Evolutionary conservation across 805 yeast genomes (phyloP).

Genomic region (Torulaspora microellipsoides): DNA sequence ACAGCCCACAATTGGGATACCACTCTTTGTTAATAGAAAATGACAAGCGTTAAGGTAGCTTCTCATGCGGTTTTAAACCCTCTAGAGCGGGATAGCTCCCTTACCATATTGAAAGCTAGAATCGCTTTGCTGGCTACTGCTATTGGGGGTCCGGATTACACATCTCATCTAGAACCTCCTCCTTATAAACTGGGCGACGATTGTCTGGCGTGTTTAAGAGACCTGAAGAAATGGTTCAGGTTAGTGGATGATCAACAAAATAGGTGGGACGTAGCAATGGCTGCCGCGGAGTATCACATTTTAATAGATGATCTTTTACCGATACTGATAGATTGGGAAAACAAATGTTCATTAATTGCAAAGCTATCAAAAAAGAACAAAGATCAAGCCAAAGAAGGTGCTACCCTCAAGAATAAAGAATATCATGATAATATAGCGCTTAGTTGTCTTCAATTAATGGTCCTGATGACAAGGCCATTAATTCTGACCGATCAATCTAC

Average conservation of each 20-base stretch:
- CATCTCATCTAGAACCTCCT: slow-evolving; percentile 42
- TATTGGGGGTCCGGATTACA: slow-evolving; percentile 81
- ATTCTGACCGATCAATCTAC: slow-evolving; percentile 58
- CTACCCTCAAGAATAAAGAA: slow-evolving; percentile 24
- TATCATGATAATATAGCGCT: slow-evolving; percentile 58
- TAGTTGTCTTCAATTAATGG: slow-evolving; percentile 72
- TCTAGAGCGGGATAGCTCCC: slow-evolving; percentile 10
- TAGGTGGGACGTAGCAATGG: slow-evolving; percentile 78
- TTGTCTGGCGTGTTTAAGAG: slow-evolving; percentile 69
- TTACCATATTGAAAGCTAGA: slow-evolving; percentile 53
- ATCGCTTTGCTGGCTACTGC: slow-evolving; percentile 81
- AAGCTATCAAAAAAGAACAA: slow-evolving; percentile 18
- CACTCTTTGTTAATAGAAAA: too few relatives aligned
- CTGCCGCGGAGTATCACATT: slow-evolving; percentile 75
- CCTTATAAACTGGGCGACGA: slow-evolving; percentile 84
- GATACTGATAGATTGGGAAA: slow-evolving; percentile 72
- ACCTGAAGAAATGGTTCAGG: slow-evolving; percentile 82
- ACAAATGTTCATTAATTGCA: slow-evolving; percentile 27
- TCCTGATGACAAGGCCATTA: slow-evolving; percentile 82
- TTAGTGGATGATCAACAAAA: slow-evolving; percentile 71
- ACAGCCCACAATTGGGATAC: too few relatives aligned
- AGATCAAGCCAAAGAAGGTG: slow-evolving; percentile 17
- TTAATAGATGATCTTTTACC: slow-evolving; percentile 68
- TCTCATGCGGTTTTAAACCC: too few relatives aligned
- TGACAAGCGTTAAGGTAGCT: too few relatives aligned